Conservation (phyloP, 2,329 filamentous ascomycete species). For the Grosmannia huntii region DNA sequence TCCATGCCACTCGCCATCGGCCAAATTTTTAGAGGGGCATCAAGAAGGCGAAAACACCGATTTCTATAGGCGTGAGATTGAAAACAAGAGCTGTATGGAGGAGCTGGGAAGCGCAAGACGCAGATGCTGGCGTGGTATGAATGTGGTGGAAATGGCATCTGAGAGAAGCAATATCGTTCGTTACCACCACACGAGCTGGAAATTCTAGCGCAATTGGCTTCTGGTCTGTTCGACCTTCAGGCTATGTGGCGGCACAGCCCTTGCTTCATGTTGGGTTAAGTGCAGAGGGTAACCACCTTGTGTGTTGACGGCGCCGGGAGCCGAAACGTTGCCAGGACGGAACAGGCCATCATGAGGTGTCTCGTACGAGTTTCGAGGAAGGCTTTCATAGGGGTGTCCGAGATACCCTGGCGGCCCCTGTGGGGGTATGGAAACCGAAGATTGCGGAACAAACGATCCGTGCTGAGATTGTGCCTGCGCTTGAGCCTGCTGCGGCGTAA, state of each 20-base stretch:
- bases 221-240: constrained; percentile 11
- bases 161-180: neutral
- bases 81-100: neutral
- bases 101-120: neutral
- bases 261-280: constrained; percentile 10
- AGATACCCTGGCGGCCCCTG: constrained; percentile 17
- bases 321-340: constrained; percentile 13
- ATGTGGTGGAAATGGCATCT: neutral
- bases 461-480: neutral
- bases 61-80: neutral
- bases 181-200: neutral
- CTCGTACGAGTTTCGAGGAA: constrained; percentile 17
- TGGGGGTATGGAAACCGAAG: constrained; percentile 14
- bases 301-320: constrained; percentile 8
- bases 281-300: constrained; percentile 13
- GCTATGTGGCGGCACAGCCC: constrained; percentile 6
- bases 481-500: constrained; percentile 24
- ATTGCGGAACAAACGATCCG: constrained; percentile 17
- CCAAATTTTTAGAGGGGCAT: neutral
- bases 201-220: neutral
- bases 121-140: neutral
- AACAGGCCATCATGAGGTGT: constrained; percentile 16
- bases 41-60: neutral
- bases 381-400: constrained; percentile 16
- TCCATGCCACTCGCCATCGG: neutral